Evolutionary conservation across 1,284 basidiomycete species (phyloP).

Genomic region (Ceratobasidium sp.): DNA sequence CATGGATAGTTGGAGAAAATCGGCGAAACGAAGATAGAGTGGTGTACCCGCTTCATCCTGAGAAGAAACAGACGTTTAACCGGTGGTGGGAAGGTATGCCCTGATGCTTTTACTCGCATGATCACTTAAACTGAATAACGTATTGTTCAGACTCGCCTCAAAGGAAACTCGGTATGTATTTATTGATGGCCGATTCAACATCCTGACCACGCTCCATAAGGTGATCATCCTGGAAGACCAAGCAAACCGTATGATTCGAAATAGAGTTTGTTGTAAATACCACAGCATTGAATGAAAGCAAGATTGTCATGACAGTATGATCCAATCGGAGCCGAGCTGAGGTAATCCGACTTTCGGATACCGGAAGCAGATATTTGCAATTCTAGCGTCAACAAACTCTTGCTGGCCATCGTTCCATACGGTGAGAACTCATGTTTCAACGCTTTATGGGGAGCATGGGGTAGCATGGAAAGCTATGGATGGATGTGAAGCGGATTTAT

Average conservation of each 20-base stretch:
- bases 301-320: neutral
- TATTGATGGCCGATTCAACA: too few species aligned
- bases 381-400: slow-evolving; percentile 24
- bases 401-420: slow-evolving; percentile 38
- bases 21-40: slow-evolving; percentile 49
- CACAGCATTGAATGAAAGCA: slow-evolving; percentile 2
- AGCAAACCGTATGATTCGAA: neutral
- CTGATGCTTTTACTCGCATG: neutral
- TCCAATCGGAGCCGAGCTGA: neutral
- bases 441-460: neutral
- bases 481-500: neutral
- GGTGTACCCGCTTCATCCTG: slow-evolving; percentile 50
- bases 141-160: neutral
- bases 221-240: slow-evolving; percentile 16
- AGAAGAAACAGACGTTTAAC: slow-evolving; percentile 46
- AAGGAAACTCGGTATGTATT: slow-evolving; percentile 19
- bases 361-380: slow-evolving; percentile 27
- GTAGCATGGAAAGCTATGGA: neutral
- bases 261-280: neutral
- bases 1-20: slow-evolving; percentile 52
- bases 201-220: neutral
- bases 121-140: neutral
- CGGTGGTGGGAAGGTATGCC: slow-evolving; percentile 52
- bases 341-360: slow-evolving; percentile 22
- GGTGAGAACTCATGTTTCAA: slow-evolving; percentile 42